A percentile compares a stretch with the other conserved stretches of the same genome.
These are phyloP conservation scores for Myriosclerotinia curreyana DNA, from an alignment of 2,329 filamentous ascomycete species.

Conservation along the genomic window DNA sequence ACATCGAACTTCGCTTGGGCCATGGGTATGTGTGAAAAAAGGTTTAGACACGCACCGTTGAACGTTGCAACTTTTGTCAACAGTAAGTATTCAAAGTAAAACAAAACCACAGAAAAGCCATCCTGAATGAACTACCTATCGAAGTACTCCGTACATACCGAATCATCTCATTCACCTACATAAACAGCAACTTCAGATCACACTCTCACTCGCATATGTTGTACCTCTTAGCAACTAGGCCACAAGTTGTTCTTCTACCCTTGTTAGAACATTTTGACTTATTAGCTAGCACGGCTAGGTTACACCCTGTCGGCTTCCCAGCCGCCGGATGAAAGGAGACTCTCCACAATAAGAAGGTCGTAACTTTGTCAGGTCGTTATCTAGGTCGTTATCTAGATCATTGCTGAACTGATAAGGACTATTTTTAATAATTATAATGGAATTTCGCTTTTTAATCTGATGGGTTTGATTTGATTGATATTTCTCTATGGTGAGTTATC, in stretches of 20 bases:
- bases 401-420: not conserved
- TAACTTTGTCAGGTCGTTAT: too few relatives aligned
- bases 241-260: not conserved
- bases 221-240: not conserved
- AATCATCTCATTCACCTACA: not conserved
- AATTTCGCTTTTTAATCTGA: not conserved
- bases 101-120: too few relatives aligned
- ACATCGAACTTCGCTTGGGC: too few relatives aligned
- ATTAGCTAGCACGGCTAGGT: not conserved
- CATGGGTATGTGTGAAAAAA: too few relatives aligned
- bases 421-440: not conserved
- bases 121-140: too few relatives aligned
- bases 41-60: too few relatives aligned
- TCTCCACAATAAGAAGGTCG: slow-evolving; percentile 5
- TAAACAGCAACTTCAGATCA: not conserved
- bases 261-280: not conserved
- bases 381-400: not conserved
- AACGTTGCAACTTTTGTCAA: too few relatives aligned
- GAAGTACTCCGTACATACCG: not conserved
- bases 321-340: not conserved
- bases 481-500: too few relatives aligned
- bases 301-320: not conserved
- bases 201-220: not conserved
- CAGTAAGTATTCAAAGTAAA: too few relatives aligned
- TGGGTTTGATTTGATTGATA: not conserved